A percentile compares a stretch with the other conserved stretches of the same genome.
These are phyloP conservation scores for Fusarium hainanense DNA, from an alignment of 2,329 filamentous ascomycete species.

Conservation along the genomic window DNA sequence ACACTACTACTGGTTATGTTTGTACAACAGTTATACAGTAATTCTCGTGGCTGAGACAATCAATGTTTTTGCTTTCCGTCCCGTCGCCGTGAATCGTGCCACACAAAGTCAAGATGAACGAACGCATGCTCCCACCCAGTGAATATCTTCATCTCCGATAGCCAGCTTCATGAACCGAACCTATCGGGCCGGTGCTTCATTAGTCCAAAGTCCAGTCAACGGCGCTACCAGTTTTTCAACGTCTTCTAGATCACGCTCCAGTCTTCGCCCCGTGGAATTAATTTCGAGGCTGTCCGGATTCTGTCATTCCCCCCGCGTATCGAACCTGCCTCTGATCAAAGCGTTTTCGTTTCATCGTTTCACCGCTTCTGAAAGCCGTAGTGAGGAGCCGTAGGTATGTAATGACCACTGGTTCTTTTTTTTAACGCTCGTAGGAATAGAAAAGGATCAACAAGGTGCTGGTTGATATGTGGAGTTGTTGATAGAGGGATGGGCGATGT, in stretches of 20 bases:
- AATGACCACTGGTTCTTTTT: not conserved
- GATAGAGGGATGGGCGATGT: not conserved
- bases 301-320: not conserved
- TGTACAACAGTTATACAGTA: conserved; percentile 1
- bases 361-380: not conserved
- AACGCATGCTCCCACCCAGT: not conserved
- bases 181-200: conserved; percentile 6
- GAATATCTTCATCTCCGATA: conserved; percentile 9
- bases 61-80: not conserved
- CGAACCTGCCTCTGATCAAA: conserved; percentile 21
- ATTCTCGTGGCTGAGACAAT: conserved; percentile 1
- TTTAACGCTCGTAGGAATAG: not conserved
- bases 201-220: not conserved
- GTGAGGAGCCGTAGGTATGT: not conserved
- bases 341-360: conserved; percentile 28
- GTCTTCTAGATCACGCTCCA: not conserved
- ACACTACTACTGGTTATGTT: not conserved
- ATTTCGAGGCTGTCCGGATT: conserved; percentile 7
- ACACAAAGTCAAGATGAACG: not conserved
- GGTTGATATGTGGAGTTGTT: conserved; percentile 1
- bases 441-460: not conserved
- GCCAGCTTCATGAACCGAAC: conserved; percentile 8
- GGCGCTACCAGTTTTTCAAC: not conserved
- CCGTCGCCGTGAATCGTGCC: not conserved
- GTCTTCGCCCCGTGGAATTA: not conserved